Evolutionary conservation across 106 monocot genomes (phyloP).

Genomic region (Dendrobium chrysotoxum): DNA sequence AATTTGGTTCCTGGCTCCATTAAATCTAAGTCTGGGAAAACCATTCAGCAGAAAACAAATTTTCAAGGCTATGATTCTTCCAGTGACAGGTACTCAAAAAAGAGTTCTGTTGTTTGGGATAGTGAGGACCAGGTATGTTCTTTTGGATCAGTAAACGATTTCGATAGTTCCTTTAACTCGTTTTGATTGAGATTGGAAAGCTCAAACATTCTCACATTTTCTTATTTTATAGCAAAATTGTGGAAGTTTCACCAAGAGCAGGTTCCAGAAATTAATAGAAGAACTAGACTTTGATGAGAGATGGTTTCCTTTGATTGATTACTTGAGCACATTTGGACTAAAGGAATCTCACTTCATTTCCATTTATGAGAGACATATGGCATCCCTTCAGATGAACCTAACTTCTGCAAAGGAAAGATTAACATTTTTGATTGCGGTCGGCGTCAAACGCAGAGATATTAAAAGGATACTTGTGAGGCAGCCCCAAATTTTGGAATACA

Average conservation of each 20-base stretch:
- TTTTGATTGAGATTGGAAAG: neutral
- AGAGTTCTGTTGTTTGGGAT: conserved; percentile 11
- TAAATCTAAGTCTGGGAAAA: conserved; percentile 8
- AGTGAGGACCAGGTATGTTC: conserved; percentile 35
- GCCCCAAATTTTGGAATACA: conserved; percentile 92
- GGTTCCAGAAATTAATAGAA: conserved; percentile 61
- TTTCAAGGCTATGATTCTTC: conserved; percentile 5
- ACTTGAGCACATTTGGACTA: conserved; percentile 75
- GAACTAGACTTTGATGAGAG: conserved; percentile 78
- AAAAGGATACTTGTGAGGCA: conserved; percentile 81
- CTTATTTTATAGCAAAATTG: conserved; percentile 38
- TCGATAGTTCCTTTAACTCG: neutral
- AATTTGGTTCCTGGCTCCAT: conserved; percentile 17
- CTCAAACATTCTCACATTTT: neutral
- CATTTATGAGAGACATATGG: conserved; percentile 92
- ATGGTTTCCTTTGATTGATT: conserved; percentile 90
- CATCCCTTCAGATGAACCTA: conserved; percentile 74
- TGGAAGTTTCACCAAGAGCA: conserved; percentile 36
- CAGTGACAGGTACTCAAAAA: conserved; percentile 2
- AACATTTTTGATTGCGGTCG: conserved; percentile 61
- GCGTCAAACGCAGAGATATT: conserved; percentile 71
- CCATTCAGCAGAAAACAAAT: neutral
- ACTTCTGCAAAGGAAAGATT: conserved; percentile 75
- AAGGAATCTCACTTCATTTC: conserved; percentile 76
- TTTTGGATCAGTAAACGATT: neutral